Conservation (phyloP, 2,329 filamentous ascomycete genomes). For the Colletotrichum eremochloae region DNA sequence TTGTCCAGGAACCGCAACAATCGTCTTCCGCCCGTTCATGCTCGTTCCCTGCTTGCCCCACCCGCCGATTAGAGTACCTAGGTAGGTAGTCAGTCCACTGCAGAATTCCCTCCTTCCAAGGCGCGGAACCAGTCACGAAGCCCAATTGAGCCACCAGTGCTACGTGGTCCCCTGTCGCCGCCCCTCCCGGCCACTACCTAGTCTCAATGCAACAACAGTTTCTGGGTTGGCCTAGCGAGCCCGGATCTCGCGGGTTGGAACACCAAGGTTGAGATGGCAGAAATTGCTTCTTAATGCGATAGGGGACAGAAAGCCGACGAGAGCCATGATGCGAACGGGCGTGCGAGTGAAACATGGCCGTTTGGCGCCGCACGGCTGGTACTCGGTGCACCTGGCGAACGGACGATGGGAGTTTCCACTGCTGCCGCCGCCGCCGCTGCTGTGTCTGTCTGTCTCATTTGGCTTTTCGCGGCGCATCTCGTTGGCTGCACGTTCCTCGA, state of each 20-base stretch:
- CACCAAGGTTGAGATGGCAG: constrained; percentile 40
- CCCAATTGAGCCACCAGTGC: constrained; percentile 7
- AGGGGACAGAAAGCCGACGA: constrained; percentile 5
- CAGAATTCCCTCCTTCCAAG: constrained; percentile 21
- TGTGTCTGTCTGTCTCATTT: not conserved
- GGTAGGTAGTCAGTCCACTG: not conserved
- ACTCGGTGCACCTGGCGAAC: constrained; percentile 13
- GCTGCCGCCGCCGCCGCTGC: not conserved
- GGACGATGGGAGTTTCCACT: constrained; percentile 19
- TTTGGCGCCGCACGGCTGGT: constrained; percentile 32
- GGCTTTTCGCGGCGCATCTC: not conserved
- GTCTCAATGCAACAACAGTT: constrained; percentile 23
- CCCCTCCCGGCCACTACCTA: not conserved
- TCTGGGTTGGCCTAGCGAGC: constrained; percentile 19
- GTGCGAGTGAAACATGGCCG: constrained; percentile 37
- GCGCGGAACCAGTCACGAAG: constrained; percentile 14
- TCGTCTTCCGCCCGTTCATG: not conserved
- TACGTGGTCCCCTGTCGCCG: constrained; percentile 24
- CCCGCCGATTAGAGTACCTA: not conserved
- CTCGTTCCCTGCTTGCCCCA: not conserved
- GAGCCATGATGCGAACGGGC: constrained; percentile 29
- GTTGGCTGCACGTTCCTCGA: constrained; percentile 3
- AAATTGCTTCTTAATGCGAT: constrained; percentile 39
- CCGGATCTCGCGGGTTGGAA: constrained; percentile 22
- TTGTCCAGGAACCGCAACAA: constrained; percentile 10